Evolutionary conservation across 345 rosid species (phyloP).

Genomic region (Salix koriyanagi): DNA sequence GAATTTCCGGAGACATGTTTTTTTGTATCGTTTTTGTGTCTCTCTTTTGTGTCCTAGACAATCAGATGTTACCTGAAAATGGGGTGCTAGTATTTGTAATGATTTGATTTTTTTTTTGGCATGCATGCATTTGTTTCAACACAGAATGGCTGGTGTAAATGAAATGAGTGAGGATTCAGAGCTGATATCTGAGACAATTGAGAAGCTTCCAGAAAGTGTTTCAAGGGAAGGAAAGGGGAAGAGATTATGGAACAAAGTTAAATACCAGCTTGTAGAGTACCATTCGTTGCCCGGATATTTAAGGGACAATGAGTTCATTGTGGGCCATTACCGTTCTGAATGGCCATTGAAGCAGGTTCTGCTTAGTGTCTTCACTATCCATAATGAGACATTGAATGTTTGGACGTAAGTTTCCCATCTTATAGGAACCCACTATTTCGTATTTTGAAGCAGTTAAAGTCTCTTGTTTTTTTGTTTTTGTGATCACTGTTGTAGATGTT

Average conservation of each 20-base stretch:
- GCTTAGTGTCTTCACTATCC: constrained; percentile 77
- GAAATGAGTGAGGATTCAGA: constrained; percentile 22
- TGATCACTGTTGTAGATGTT: background rate
- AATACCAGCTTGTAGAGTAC: constrained; percentile 86
- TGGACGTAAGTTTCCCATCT: constrained; percentile 70
- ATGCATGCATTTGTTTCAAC: constrained; percentile 9
- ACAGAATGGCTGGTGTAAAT: constrained; percentile 36
- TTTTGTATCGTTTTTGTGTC: too few species aligned
- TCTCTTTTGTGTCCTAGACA: too few species aligned
- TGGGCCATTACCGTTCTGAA: constrained; percentile 81
- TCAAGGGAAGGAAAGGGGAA: constrained; percentile 62
- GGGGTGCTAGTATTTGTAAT: too few species aligned
- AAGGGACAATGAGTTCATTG: constrained; percentile 81
- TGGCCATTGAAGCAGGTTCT: constrained; percentile 91
- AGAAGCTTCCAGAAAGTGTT: constrained; percentile 28
- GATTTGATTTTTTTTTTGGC: background rate
- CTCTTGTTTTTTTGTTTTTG: background rate
- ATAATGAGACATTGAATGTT: constrained; percentile 88
- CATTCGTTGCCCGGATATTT: constrained; percentile 77
- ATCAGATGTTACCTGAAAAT: too few species aligned
- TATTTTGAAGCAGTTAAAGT: background rate
- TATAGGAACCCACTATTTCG: background rate
- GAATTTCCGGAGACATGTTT: too few species aligned
- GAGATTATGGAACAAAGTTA: constrained; percentile 80
- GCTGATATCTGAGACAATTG: constrained; percentile 37